Conservation (phyloP, 345 rosid species). For the Corymbia maculata region DNA sequence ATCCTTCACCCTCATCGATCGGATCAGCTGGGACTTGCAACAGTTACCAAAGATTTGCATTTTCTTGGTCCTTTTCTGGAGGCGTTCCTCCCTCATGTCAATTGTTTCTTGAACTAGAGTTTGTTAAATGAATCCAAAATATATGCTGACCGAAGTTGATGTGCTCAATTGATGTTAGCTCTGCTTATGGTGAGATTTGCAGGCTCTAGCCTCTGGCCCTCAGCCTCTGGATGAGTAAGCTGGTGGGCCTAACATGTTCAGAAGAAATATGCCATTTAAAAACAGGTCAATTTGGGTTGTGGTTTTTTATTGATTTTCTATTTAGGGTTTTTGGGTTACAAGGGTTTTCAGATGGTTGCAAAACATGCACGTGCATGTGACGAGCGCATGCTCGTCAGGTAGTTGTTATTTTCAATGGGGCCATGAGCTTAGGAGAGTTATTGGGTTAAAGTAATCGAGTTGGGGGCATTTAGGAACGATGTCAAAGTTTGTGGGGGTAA, state of each 20-base stretch:
- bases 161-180: neutral
- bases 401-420: neutral
- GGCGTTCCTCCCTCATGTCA: neutral
- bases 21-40: neutral
- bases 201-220: neutral
- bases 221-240: neutral
- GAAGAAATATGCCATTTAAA: neutral
- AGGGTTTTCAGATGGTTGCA: too few species aligned
- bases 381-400: too few species aligned
- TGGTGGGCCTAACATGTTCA: neutral
- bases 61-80: neutral
- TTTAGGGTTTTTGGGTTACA: neutral
- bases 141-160: neutral
- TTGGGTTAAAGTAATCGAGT: neutral
- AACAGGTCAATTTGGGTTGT: neutral
- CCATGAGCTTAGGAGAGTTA: neutral
- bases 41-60: fast-evolving
- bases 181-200: neutral
- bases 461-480: neutral
- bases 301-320: neutral
- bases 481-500: neutral
- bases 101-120: neutral
- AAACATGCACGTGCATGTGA: too few species aligned
- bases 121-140: neutral
- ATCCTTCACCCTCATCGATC: neutral